Evolutionary conservation across 306 rosid species (phyloP), one percentile per base, ranked within the genome.

Genomic region (Mimosa pudica): DNA sequence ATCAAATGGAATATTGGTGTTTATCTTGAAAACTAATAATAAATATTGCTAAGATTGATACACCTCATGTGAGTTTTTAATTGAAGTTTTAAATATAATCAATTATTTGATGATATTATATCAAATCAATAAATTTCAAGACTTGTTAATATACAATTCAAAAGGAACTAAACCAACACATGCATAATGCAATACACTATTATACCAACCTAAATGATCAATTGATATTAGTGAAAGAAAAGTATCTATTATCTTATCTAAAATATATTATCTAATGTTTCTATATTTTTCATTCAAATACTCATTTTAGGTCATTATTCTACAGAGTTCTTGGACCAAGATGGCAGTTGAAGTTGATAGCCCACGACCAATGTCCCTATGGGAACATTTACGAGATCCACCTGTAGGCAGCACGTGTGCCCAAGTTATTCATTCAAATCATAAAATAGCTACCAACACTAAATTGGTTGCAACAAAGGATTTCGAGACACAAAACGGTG

Each of bases 271-370:
- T 13, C 8, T 36, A 2, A 38, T 66, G 3, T 66, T 2, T 11
- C 46, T 20, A 14, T 67, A 67, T 17, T 17, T 17, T 67, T 67
- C 7, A 41, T 67, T 65, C 44, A 20, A 16, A 66, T 17, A 66
- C 49, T 66, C 71, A 67, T 42, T 66, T 67, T 41, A 67, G 41
- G 72, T 67, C 51, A 67, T 41, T 67, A n/a, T 7, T 8, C 76
- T 64, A 61, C 76, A 85, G 88, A 76, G 77, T 60, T 76, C 84
- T 79, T 79, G 84, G 86, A 85, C 84, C 24, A 82, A 66, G 75
- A 33, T 44, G 77, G 77, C 71, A 58, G 58, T 45, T 57, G 82
- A 70, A 71, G 82, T 79, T 70, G 62, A 79, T 24, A 70, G 77
- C 71, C 70, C 62, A 9, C 49, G 7, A 60, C 63, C 49, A 7